These are phyloP conservation scores for Wickerhamomyces sp. DNA, from an alignment of 1,139 yeast species.

Conservation along the genomic window DNA sequence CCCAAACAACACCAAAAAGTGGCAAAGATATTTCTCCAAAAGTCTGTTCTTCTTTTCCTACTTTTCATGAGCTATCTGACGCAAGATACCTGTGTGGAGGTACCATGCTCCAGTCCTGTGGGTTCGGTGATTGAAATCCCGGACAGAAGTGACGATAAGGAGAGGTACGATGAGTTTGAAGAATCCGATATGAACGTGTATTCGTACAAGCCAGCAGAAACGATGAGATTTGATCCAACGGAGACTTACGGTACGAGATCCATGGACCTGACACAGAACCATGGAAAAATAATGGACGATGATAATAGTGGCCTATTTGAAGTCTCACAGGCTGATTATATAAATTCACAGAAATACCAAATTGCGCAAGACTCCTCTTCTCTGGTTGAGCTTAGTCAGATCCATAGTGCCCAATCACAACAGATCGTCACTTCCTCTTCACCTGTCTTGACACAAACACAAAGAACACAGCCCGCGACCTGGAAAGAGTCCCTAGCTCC, in stretches of 20 bases:
- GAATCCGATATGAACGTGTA: not conserved
- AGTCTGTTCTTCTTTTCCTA: no score
- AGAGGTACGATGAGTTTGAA: not conserved
- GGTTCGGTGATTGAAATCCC: conserved; percentile 7
- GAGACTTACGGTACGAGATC: no score
- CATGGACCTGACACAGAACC: not conserved
- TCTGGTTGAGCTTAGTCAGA: conserved; percentile 1
- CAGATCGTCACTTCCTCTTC: conserved; percentile 12
- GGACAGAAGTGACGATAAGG: not conserved
- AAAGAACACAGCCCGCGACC: conserved; percentile 1
- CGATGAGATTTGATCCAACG: no score
- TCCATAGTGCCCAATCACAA: conserved; percentile 1
- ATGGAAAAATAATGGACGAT: not conserved
- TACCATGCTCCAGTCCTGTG: conserved; percentile 6
- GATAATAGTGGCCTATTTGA: conserved; percentile 9
- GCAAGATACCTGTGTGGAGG: not conserved
- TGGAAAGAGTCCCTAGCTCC: conserved; percentile 4
- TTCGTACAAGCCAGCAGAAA: not conserved
- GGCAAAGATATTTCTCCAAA: no score
- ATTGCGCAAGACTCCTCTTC: not conserved
- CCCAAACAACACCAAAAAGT: no score
- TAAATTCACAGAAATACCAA: conserved; percentile 8
- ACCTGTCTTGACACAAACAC: conserved; percentile 10
- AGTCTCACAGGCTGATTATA: conserved; percentile 14
- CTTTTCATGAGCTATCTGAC: no score